These are phyloP conservation scores for Ogataea ramenticola DNA, from an alignment of 805 yeast genomes.

Conservation along the genomic window DNA sequence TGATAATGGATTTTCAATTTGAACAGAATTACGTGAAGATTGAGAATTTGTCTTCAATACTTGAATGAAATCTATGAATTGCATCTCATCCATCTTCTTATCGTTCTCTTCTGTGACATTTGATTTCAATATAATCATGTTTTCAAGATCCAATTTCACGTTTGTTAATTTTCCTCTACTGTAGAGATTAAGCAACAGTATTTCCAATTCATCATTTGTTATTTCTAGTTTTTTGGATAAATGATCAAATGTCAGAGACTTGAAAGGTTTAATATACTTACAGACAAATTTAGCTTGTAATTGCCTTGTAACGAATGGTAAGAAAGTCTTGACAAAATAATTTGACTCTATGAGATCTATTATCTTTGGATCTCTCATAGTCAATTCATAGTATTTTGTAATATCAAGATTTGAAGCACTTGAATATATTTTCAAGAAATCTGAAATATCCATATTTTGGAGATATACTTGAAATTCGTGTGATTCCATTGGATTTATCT, in stretches of 20 bases:
- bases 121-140: slow-evolving; percentile 9
- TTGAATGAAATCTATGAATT: too few species aligned
- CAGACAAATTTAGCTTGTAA: slow-evolving; percentile 17
- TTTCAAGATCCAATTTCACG: slow-evolving; percentile 19
- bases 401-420: slow-evolving; percentile 20
- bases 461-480: slow-evolving; percentile 48
- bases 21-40: too few species aligned
- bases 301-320: slow-evolving; percentile 19
- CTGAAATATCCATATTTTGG: slow-evolving; percentile 10
- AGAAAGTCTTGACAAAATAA: slow-evolving; percentile 13
- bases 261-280: slow-evolving; percentile 15
- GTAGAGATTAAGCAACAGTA: slow-evolving; percentile 17
- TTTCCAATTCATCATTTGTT: slow-evolving; percentile 11
- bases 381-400: slow-evolving; percentile 12
- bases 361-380: slow-evolving; percentile 6
- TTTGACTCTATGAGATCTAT: slow-evolving; percentile 6
- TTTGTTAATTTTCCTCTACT: slow-evolving; percentile 16
- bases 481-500: slow-evolving; percentile 64
- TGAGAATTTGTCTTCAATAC: too few species aligned
- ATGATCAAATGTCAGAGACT: slow-evolving; percentile 12
- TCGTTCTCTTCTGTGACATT: background rate
- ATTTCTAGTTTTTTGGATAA: slow-evolving; percentile 15
- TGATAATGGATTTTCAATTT: too few species aligned
- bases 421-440: slow-evolving; percentile 20
- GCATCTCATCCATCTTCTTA: too few species aligned